phyloP scores from a whole-genome alignment of 2,329 filamentous ascomycete genomes.

The Didymella pinodella region DNA sequence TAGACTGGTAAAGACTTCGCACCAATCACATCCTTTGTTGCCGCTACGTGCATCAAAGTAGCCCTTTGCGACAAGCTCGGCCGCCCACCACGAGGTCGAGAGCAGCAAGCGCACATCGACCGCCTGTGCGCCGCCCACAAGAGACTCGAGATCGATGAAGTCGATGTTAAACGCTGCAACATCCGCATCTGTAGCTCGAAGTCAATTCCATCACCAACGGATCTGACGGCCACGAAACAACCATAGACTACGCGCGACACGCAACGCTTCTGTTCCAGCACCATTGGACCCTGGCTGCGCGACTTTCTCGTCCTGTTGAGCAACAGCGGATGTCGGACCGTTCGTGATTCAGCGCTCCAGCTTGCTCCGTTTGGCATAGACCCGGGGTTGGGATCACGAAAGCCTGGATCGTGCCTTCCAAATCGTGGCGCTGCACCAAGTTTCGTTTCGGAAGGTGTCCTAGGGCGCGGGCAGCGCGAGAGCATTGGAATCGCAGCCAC shows the following conservation, averaged over 20 bases:
- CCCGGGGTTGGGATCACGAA: constrained; percentile 6
- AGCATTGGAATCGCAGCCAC: constrained; percentile 4
- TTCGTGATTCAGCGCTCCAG: constrained; percentile 15
- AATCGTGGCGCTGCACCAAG: constrained; percentile 20
- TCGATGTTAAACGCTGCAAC: constrained; percentile 1
- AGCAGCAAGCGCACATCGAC: constrained; percentile 3
- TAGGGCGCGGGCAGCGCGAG: constrained; percentile 5
- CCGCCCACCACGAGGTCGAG: constrained; percentile 7
- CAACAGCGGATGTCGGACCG: constrained; percentile 12
- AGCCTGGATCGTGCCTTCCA: constrained; percentile 25
- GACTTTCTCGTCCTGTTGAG: constrained; percentile 17
- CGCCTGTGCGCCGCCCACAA: constrained; percentile 2
- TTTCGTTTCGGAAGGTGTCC: constrained; percentile 30
- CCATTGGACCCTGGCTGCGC: constrained; percentile 13
- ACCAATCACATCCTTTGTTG: constrained; percentile 17
- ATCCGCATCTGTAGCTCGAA: not conserved
- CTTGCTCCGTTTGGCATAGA: constrained; percentile 13
- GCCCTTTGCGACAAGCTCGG: constrained; percentile 14
- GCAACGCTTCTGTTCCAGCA: constrained; percentile 4
- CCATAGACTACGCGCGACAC: constrained; percentile 7
- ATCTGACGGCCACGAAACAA: constrained; percentile 8
- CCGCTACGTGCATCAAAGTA: constrained; percentile 16
- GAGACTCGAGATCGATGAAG: not conserved
- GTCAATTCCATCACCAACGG: not conserved
- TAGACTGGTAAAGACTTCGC: constrained; percentile 3